Evolutionary conservation across 805 yeast species (phyloP).

Genomic region (Yarrowia hollandica): DNA sequence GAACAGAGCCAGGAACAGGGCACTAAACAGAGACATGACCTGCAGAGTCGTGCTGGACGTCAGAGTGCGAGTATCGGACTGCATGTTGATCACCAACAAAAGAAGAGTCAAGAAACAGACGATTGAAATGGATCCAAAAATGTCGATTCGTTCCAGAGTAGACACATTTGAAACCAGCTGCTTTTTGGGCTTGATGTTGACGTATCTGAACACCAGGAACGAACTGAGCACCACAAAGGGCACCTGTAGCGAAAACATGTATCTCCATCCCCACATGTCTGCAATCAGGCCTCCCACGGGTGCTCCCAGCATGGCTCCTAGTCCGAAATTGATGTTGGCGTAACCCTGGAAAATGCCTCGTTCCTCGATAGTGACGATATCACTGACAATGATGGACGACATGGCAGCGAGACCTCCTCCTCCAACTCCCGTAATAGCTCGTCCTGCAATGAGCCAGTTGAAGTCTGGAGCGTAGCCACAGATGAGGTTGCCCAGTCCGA

Average conservation of each 20-base stretch:
- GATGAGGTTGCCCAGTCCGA: constrained; percentile 51
- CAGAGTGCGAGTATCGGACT: constrained; percentile 55
- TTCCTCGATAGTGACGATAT: constrained; percentile 70
- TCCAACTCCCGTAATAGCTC: constrained; percentile 83
- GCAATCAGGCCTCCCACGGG: constrained; percentile 55
- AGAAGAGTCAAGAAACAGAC: constrained; percentile 48
- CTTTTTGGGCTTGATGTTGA: constrained; percentile 43
- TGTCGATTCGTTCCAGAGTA: constrained; percentile 50
- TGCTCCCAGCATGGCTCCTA: constrained; percentile 79
- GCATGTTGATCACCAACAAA: constrained; percentile 53
- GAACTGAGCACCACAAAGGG: constrained; percentile 45
- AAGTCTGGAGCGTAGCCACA: constrained; percentile 58
- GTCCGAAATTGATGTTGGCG: constrained; percentile 71
- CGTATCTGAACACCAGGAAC: constrained; percentile 37
- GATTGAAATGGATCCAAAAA: constrained; percentile 49
- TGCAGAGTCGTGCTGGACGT: constrained; percentile 47
- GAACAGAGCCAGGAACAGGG: constrained; percentile 41
- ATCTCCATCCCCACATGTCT: constrained; percentile 62
- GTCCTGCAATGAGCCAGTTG: constrained; percentile 63
- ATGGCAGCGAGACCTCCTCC: constrained; percentile 83
- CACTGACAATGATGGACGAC: constrained; percentile 76
- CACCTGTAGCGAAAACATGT: constrained; percentile 45
- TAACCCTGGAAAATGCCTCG: constrained; percentile 84
- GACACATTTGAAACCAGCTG: constrained; percentile 40
- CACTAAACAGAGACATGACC: constrained; percentile 48